A percentile compares a stretch with the other conserved stretches of the same genome.
Conservation (phyloP, 768 basidiomycete genomes). For the Kwoniella sp. region DNA sequence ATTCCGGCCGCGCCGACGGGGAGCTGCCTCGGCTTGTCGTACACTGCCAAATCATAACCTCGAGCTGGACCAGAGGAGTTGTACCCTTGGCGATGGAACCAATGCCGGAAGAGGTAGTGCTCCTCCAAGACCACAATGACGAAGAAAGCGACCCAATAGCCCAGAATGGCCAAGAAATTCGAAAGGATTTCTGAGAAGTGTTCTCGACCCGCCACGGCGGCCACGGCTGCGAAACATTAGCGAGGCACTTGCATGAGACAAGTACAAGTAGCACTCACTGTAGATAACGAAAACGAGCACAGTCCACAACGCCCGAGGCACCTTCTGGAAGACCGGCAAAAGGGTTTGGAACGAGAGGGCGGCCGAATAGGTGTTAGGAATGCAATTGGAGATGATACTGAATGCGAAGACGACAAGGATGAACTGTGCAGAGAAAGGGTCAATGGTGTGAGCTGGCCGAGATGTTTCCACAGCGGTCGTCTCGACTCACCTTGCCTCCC, state of each 20-base stretch:
- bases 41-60: slow-evolving; percentile 63
- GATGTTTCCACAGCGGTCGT: no score
- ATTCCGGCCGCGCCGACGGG: slow-evolving; percentile 62
- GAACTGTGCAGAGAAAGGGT: slow-evolving; percentile 47
- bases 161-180: slow-evolving; percentile 59
- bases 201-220: slow-evolving; percentile 52
- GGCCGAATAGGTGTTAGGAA: slow-evolving; percentile 60
- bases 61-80: slow-evolving; percentile 48
- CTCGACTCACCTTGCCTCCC: slow-evolving; percentile 39
- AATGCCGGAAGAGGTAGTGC: slow-evolving; percentile 60
- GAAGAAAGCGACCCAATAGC: slow-evolving; percentile 62
- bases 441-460: background rate
- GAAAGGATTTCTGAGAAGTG: slow-evolving; percentile 59
- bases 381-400: slow-evolving; percentile 58
- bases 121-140: slow-evolving; percentile 60
- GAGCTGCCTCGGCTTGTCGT: slow-evolving; percentile 59
- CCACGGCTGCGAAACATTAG: slow-evolving; percentile 17
- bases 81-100: slow-evolving; percentile 18
- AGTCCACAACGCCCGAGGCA: slow-evolving; percentile 62
- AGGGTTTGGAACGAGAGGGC: slow-evolving; percentile 61
- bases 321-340: slow-evolving; percentile 58
- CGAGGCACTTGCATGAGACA: background rate
- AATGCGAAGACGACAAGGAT: slow-evolving; percentile 59
- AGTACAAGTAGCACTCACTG: slow-evolving; percentile 11
- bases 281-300: slow-evolving; percentile 56